Conservation (phyloP, 2,329 filamentous ascomycete genomes). For the Cladosporium oxysporum region DNA sequence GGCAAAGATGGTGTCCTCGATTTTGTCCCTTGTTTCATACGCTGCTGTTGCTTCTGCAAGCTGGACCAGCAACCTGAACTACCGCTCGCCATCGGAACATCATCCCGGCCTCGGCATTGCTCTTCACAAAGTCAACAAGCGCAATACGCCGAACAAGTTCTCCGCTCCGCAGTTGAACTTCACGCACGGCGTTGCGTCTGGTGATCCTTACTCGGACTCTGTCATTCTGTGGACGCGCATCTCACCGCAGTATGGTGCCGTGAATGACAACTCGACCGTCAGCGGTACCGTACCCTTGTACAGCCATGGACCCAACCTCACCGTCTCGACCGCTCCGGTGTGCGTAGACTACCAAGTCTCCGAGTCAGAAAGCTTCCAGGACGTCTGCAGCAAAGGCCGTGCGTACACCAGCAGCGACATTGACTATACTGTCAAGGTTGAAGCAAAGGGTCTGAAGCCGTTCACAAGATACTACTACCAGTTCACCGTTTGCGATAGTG, state of each 20-base stretch:
- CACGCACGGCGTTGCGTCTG: conserved; percentile 56
- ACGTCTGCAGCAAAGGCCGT: conserved; percentile 57
- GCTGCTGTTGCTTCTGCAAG: conserved; percentile 31
- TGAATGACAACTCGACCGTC: conserved; percentile 51
- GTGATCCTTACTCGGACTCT: conserved; percentile 48
- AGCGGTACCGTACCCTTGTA: conserved; percentile 57
- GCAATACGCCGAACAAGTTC: conserved; percentile 50
- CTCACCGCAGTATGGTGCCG: conserved; percentile 44
- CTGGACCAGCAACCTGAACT: conserved; percentile 58
- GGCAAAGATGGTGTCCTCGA: conserved; percentile 25
- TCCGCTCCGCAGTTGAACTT: conserved; percentile 57
- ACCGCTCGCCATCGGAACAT: conserved; percentile 65
- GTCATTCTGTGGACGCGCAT: conserved; percentile 47
- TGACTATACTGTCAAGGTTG: conserved; percentile 75
- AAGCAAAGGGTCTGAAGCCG: conserved; percentile 62
- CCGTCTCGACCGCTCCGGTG: conserved; percentile 60
- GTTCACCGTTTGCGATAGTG: conserved; percentile 66
- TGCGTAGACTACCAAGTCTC: conserved; percentile 68
- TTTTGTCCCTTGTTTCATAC: conserved; percentile 24
- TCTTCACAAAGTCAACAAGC: conserved; percentile 61
- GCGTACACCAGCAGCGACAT: conserved; percentile 72
- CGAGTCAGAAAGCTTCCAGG: conserved; percentile 48
- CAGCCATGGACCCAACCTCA: conserved; percentile 56
- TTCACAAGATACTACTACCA: conserved; percentile 71
- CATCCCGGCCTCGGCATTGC: conserved; percentile 66